phyloP scores from a whole-genome alignment of 306 rosid genomes.

The Vigna radiata region DNA sequence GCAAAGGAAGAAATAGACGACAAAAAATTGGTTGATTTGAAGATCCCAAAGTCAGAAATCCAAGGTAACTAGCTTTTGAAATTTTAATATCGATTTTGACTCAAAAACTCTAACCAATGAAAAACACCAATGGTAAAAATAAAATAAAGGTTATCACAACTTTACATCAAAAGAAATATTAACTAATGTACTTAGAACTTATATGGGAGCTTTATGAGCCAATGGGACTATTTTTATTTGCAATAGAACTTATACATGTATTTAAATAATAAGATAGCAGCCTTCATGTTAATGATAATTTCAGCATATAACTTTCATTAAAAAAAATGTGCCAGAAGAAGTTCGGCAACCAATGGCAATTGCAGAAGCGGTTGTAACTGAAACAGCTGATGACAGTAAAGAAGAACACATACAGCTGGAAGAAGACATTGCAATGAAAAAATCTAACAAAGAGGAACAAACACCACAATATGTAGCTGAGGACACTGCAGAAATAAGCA shows the following conservation, averaged over 20 bases:
- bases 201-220: neutral
- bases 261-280: neutral
- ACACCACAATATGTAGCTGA: neutral
- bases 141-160: neutral
- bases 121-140: neutral
- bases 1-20: neutral
- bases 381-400: neutral
- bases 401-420: neutral
- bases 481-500: neutral
- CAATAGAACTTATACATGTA: neutral
- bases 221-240: neutral
- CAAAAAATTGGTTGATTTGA: neutral
- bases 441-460: neutral
- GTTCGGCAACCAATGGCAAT: neutral
- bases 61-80: neutral
- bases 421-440: neutral
- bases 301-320: neutral
- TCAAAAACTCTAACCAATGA: neutral
- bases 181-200: neutral
- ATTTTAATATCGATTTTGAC: neutral
- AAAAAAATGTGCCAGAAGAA: neutral
- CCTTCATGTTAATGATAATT: neutral
- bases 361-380: neutral
- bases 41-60: neutral
- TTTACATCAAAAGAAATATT: neutral